phyloP scores from a whole-genome alignment of 495 filamentous ascomycete genomes.

The Glonium stellatum region DNA sequence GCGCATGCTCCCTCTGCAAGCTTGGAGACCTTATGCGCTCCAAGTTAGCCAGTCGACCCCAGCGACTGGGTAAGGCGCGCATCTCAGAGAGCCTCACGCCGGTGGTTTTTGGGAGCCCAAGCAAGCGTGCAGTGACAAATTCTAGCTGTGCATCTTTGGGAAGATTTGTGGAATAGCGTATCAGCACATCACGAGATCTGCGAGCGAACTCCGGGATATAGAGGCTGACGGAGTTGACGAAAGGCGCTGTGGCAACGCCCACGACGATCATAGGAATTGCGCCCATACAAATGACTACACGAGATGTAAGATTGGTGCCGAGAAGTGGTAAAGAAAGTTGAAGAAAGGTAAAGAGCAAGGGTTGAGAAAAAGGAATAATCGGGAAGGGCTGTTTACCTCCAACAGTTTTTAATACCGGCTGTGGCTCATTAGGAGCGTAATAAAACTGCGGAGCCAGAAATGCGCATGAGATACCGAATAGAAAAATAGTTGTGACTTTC shows the following conservation, averaged over 20 bases:
- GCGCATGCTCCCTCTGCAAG: neutral
- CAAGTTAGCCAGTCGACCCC: constrained; percentile 49
- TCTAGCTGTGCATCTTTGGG: constrained; percentile 59
- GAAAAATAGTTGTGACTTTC: constrained; percentile 64
- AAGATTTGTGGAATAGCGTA: constrained; percentile 55
- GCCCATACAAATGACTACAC: constrained; percentile 51
- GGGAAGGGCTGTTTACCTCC: neutral
- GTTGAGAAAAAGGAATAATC: too few relatives aligned
- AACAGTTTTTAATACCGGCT: neutral
- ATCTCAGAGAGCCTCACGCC: constrained; percentile 47
- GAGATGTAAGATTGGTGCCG: neutral
- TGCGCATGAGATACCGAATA: constrained; percentile 56
- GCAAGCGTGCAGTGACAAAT: constrained; percentile 63
- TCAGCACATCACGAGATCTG: constrained; percentile 56
- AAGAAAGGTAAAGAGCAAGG: too few relatives aligned
- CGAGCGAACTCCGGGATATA: constrained; percentile 38
- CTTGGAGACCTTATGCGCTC: constrained; percentile 28
- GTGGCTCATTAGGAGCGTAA: constrained; percentile 38
- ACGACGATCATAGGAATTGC: constrained; percentile 61
- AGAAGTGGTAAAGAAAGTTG: neutral
- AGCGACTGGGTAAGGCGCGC: constrained; percentile 29
- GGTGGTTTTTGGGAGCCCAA: constrained; percentile 48
- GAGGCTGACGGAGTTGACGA: constrained; percentile 27
- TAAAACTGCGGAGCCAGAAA: constrained; percentile 55
- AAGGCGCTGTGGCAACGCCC: constrained; percentile 47